These are phyloP conservation scores for Leishmania guyanensis DNA, from an alignment of 208 protist species.

Conservation along the genomic window DNA sequence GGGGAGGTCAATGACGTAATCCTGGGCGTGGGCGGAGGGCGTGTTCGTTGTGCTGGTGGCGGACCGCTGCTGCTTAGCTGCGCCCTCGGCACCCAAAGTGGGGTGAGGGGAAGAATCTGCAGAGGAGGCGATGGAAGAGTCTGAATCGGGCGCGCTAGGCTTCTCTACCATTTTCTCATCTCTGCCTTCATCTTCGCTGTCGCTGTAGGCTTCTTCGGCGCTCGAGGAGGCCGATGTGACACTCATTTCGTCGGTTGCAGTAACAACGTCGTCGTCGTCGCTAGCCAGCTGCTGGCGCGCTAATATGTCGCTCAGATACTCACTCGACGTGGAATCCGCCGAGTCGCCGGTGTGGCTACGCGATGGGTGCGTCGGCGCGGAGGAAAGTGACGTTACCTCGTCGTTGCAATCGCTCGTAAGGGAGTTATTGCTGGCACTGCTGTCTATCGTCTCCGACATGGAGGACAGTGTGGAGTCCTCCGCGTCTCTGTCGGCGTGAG, in stretches of 20 bases:
- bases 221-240: neutral
- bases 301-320: neutral
- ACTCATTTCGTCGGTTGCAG: neutral
- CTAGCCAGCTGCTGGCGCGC: neutral
- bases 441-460: slow-evolving; percentile 1
- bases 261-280: neutral
- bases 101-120: neutral
- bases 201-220: neutral
- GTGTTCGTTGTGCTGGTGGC: neutral
- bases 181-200: neutral
- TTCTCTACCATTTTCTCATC: neutral
- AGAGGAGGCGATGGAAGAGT: neutral
- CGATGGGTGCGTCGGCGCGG: neutral
- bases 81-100: neutral
- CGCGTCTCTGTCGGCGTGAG: neutral
- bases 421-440: neutral
- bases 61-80: neutral
- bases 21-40: neutral
- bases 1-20: slow-evolving; percentile 23
- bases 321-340: neutral
- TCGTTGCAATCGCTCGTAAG: neutral
- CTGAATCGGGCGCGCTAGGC: neutral
- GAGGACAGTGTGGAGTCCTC: neutral
- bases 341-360: neutral
- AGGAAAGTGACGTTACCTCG: neutral